Base-by-base conservation (phyloP, 768 basidiomycete species). In the Tephrocybe rancida region DNA sequence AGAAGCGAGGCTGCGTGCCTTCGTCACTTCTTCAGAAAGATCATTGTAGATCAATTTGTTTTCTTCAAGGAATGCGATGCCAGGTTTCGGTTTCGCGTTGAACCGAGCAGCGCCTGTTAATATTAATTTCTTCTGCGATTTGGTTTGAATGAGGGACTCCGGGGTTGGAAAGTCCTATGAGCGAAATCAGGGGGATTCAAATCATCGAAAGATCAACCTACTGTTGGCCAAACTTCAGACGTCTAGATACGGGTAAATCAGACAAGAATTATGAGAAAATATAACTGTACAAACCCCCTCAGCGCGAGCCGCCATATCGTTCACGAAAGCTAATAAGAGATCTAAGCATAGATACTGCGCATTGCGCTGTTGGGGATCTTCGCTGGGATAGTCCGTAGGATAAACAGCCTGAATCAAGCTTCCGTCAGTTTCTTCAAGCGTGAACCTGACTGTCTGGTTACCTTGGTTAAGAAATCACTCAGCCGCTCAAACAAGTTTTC, bases 401-500 rank as follows among this genome's bases (percentile, higher is more conserved):
- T 95, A 92, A 22, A 96, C 88, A 25, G 91, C 87, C 92, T 95
- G 63, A 39, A 19, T 48, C n/a, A 26, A 29, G 9, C 24, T 57
- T 29, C 3, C 13, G 43, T 48, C 24, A 56, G 52, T 21, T 21
- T 21, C 26, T 4, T 25, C 7, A 44, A 19, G 39, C 39, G 13
- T 37, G 2, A 5, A 21, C 5, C 14, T 22, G 34, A 55, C 34
- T 18, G 18, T n/a, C 30, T 42, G 76, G n/a, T 52, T 61, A 93
- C 94, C 77, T 91, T 89, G 6, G 92, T 91, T 58, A 94, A 72
- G 68, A 98, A 97, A 22, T 88, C 90, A 54, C 95, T 74, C 19
- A 98, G 72, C 14, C 92, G 79, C 66, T 98, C 95, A 61, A 95
- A 96, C 51, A 98, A 71, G 67, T 98, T 96, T 73, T 98, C 97